phyloP scores from a whole-genome alignment of 805 yeast species.

The Torulaspora maleeae region DNA sequence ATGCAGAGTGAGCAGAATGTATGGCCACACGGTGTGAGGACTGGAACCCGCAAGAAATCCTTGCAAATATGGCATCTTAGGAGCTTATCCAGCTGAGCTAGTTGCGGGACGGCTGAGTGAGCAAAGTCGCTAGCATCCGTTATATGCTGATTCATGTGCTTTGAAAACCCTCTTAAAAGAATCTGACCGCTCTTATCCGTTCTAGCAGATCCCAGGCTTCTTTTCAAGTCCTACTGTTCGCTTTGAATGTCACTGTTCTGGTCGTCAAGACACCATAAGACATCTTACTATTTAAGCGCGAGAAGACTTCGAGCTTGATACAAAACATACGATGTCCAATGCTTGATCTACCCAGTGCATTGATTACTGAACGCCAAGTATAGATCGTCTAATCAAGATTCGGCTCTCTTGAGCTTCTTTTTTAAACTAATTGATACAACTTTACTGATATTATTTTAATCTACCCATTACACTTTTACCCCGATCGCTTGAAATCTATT shows the following conservation, averaged over 20 bases:
- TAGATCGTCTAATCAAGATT: no score
- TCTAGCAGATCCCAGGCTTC: no score
- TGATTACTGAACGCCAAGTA: no score
- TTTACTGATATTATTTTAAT: slow-evolving; percentile 1
- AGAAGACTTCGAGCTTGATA: no score
- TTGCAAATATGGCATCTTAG: slow-evolving; percentile 85
- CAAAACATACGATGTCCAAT: no score
- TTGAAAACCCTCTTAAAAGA: neutral
- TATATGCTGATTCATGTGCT: slow-evolving; percentile 15
- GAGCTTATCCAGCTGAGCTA: slow-evolving; percentile 61
- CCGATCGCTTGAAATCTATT: neutral
- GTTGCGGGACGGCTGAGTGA: slow-evolving; percentile 47
- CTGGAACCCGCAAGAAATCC: slow-evolving; percentile 74
- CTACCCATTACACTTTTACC: slow-evolving; percentile 1
- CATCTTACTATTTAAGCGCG: no score
- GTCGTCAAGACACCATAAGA: no score
- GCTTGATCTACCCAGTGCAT: no score
- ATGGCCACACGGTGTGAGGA: slow-evolving; percentile 79
- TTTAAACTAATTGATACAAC: slow-evolving; percentile 1
- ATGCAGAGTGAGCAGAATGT: slow-evolving; percentile 87
- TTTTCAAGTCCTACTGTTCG: no score
- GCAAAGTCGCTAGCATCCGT: slow-evolving; percentile 75
- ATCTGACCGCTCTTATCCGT: no score
- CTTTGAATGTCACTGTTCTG: no score
- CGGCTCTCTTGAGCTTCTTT: no score